A percentile compares a stretch with the other conserved stretches of the same genome.
These are phyloP conservation scores for Alternaria ethzedia DNA, from an alignment of 2,329 filamentous ascomycete species.

Conservation along the genomic window DNA sequence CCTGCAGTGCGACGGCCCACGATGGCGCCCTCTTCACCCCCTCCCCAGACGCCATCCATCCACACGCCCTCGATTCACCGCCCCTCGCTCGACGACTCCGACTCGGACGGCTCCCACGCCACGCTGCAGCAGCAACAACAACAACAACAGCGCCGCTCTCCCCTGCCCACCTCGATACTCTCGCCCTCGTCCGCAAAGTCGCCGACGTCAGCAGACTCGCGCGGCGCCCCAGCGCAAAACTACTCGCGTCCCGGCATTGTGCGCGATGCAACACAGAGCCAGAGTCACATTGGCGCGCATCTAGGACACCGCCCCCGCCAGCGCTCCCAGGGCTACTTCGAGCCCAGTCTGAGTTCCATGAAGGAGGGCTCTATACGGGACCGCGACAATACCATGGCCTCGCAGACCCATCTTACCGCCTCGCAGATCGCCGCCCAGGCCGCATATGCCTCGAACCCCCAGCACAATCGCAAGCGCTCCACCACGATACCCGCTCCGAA, in stretches of 20 bases:
- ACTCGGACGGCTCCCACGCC: conserved; percentile 50
- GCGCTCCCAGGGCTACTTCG: conserved; percentile 77
- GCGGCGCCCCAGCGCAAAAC: conserved; percentile 43
- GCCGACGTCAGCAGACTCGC: conserved; percentile 12
- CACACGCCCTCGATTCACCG: conserved; percentile 40
- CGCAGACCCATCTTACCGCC: conserved; percentile 57
- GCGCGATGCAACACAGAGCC: conserved; percentile 44
- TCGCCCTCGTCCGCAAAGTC: conserved; percentile 27
- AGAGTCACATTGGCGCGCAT: conserved; percentile 39
- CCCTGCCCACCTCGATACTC: conserved; percentile 37
- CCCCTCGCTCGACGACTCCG: conserved; percentile 40
- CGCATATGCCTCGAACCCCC: conserved; percentile 70
- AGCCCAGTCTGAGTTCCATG: conserved; percentile 72
- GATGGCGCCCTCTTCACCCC: conserved; percentile 43
- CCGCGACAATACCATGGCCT: conserved; percentile 51
- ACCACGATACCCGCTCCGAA: conserved; percentile 71
- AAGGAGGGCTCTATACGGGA: conserved; percentile 55
- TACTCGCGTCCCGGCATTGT: conserved; percentile 46
- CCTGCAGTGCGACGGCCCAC: conserved; percentile 12
- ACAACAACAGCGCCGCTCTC: conserved; percentile 38
- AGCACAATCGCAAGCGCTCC: conserved; percentile 69
- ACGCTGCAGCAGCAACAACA: conserved; percentile 39
- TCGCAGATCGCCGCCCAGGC: conserved; percentile 83
- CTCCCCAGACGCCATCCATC: conserved; percentile 41
- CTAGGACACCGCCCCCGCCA: conserved; percentile 68